Base-by-base conservation (phyloP, 2,329 filamentous ascomycete species). In the Cercospora sp. region DNA sequence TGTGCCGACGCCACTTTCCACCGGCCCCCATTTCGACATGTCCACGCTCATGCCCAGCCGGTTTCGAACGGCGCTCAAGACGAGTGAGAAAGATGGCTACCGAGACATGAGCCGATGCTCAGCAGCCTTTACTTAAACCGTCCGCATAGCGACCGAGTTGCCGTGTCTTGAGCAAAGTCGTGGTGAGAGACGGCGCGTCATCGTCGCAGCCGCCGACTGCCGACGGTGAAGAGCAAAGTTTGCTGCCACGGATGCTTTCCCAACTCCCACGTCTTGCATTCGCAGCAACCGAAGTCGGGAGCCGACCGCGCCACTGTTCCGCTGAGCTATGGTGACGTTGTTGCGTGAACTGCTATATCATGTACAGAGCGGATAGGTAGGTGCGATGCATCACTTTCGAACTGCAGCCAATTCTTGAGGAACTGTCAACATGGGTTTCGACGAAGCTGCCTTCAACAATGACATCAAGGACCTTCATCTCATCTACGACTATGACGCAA, bases 401-500 rank as follows among this genome's bases (percentile, higher is more conserved):
- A 31, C 28, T 13, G 62, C 51, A 53, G 13, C 18, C 20, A 33
- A 5, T 12, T 23, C 33, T 63, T 9, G 13, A 42, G 23, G 33
- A 33, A 6, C 8, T 26, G 23, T 40, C 64, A 66, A 23, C 28
- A 68, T 68, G 66, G 59, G 63, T 42, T 65, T 59, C 45, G 63
- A 65, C 59, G 63, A 62, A 51, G 48, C 65, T 59, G 62, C 31
- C 33, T 86, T 86, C 69, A 80, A 86, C 51, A 75, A 80, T 40
- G 86, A 88, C 68, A 81, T 88, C 40, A 79, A 79, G 53, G 80
- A 88, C 71, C 81, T 83, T 2, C 85, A 88, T 69, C 78, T 88
- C 1, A 80, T 88, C 63, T 88, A 88, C 74, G 85, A 88, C 70
- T 87, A 88, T 70, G 80, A 83, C 48, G 85, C 84, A 0, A 63